These are phyloP conservation scores for Sisymbrium irio DNA, from an alignment of 345 rosid genomes.

Conservation along the genomic window DNA sequence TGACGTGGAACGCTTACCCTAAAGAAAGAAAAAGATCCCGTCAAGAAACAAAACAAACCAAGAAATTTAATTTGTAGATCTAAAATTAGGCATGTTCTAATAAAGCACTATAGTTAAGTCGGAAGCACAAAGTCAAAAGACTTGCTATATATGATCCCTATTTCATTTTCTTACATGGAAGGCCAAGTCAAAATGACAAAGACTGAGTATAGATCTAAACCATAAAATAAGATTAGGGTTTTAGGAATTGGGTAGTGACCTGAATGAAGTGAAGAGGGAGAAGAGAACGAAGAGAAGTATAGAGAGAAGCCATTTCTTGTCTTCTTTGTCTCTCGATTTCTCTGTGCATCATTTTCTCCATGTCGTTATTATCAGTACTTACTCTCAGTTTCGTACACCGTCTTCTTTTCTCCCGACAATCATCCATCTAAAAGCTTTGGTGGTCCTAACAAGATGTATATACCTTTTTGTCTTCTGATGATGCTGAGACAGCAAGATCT, in stretches of 20 bases:
- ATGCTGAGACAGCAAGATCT: slow-evolving; percentile 31
- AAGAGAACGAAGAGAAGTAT: slow-evolving; percentile 54
- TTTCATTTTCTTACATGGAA: neutral
- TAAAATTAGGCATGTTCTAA: neutral
- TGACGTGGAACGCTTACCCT: slow-evolving; percentile 85
- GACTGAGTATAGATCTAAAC: slow-evolving; percentile 12
- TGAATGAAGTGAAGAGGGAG: slow-evolving; percentile 71
- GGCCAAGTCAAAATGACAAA: neutral
- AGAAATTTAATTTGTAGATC: neutral
- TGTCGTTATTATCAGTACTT: slow-evolving; percentile 8
- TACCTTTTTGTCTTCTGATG: neutral
- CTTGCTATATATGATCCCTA: neutral
- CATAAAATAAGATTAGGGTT: slow-evolving; percentile 23
- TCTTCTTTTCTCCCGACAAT: slow-evolving; percentile 27
- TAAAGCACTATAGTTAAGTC: neutral
- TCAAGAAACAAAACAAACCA: slow-evolving; percentile 22
- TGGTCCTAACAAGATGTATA: neutral
- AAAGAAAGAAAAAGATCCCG: slow-evolving; percentile 12
- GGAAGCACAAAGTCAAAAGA: slow-evolving; percentile 3
- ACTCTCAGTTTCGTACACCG: slow-evolving; percentile 16
- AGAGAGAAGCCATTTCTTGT: slow-evolving; percentile 70
- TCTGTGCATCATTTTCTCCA: slow-evolving; percentile 63
- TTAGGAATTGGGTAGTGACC: slow-evolving; percentile 38
- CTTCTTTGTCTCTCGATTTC: slow-evolving; percentile 67
- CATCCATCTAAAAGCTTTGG: slow-evolving; percentile 17